phyloP scores from a whole-genome alignment of 1,284 basidiomycete species.

The Omphalotus olearius region DNA sequence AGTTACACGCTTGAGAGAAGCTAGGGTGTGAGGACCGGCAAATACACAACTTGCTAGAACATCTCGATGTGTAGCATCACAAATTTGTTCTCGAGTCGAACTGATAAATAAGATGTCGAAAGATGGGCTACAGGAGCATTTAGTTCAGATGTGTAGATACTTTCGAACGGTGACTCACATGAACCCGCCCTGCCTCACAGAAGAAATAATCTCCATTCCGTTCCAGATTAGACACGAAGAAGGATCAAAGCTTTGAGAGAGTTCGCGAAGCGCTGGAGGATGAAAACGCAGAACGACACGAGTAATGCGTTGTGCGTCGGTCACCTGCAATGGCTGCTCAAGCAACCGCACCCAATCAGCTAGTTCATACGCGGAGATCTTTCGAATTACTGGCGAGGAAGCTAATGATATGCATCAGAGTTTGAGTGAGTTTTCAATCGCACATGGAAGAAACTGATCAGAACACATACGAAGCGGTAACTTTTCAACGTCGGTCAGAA shows the following conservation, averaged over 20 bases:
- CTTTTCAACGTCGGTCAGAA: constrained; percentile 39
- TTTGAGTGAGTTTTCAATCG: neutral
- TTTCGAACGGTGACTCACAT: neutral
- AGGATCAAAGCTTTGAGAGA: constrained; percentile 42
- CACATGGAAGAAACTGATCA: neutral
- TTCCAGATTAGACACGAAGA: constrained; percentile 38
- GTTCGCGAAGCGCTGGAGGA: constrained; percentile 34
- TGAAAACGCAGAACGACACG: constrained; percentile 37
- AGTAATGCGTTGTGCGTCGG: constrained; percentile 38
- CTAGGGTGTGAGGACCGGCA: constrained; percentile 18
- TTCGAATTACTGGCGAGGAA: constrained; percentile 25
- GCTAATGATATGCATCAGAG: constrained; percentile 25
- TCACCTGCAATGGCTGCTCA: constrained; percentile 27
- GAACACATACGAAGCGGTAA: constrained; percentile 35
- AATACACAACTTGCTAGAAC: constrained; percentile 30
- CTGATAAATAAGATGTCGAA: constrained; percentile 21
- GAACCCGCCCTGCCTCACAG: constrained; percentile 16
- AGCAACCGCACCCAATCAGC: constrained; percentile 57
- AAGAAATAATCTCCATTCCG: constrained; percentile 20
- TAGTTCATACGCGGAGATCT: constrained; percentile 44
- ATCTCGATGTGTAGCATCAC: constrained; percentile 18
- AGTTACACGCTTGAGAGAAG: constrained; percentile 29
- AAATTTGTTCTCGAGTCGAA: constrained; percentile 15
- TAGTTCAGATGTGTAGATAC: neutral
- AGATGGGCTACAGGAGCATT: constrained; percentile 1